phyloP scores from a whole-genome alignment of 2,329 filamentous ascomycete species.

The Mycogone perniciosa region DNA sequence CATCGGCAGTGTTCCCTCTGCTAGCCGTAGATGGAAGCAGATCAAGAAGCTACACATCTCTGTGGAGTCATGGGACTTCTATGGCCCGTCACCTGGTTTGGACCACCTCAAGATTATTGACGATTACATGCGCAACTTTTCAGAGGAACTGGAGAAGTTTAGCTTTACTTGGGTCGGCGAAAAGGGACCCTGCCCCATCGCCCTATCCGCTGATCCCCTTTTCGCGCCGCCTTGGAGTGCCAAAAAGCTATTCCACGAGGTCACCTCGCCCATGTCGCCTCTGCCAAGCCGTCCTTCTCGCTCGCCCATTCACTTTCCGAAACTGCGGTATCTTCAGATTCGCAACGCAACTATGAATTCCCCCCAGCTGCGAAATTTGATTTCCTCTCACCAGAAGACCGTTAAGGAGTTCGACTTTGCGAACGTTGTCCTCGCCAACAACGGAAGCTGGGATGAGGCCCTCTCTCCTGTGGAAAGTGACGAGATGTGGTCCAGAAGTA shows the following conservation, averaged over 20 bases:
- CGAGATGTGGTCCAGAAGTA: conserved; percentile 34
- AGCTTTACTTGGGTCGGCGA: conserved; percentile 73
- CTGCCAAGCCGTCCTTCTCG: conserved; percentile 47
- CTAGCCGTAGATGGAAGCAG: conserved; percentile 67
- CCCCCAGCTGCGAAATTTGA: conserved; percentile 62
- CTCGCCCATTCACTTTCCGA: conserved; percentile 57
- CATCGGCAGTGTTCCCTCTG: conserved; percentile 67
- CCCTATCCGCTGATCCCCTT: conserved; percentile 63
- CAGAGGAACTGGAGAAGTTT: conserved; percentile 59
- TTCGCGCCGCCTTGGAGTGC: conserved; percentile 49
- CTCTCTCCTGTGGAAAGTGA: conserved; percentile 58
- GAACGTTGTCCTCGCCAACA: conserved; percentile 60
- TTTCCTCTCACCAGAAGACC: conserved; percentile 58
- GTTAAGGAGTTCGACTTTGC: conserved; percentile 77
- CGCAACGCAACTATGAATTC: conserved; percentile 68
- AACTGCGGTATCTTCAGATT: conserved; percentile 61
- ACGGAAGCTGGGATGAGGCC: conserved; percentile 74
- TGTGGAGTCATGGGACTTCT: conserved; percentile 64
- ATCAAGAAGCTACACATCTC: conserved; percentile 67
- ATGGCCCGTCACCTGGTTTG: conserved; percentile 50
- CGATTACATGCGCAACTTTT: conserved; percentile 69
- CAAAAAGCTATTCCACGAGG: conserved; percentile 57
- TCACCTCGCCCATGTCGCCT: conserved; percentile 59
- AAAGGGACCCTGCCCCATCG: conserved; percentile 68
- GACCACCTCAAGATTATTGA: conserved; percentile 75